These are phyloP conservation scores for Hortiboletus campestris DNA, from an alignment of 768 basidiomycete genomes.

Conservation along the genomic window DNA sequence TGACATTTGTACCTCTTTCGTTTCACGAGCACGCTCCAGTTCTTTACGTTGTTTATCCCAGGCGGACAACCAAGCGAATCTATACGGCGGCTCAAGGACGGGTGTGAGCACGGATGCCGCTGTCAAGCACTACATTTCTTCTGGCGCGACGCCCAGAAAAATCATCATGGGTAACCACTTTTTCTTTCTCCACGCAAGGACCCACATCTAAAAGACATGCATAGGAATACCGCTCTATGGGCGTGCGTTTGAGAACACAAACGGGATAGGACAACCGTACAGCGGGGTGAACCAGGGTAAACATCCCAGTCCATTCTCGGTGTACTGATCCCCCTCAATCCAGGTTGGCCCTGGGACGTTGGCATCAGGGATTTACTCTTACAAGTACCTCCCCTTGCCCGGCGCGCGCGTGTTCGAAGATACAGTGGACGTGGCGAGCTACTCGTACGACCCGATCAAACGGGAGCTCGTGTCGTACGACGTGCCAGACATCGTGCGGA, in stretches of 20 bases:
- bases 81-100: conserved; percentile 64
- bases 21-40: neutral
- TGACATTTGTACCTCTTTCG: conserved; percentile 48
- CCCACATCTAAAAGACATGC: neutral
- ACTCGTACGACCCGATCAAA: conserved; percentile 70
- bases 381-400: conserved; percentile 65
- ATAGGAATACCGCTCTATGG: conserved; percentile 77
- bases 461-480: conserved; percentile 76
- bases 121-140: conserved; percentile 54
- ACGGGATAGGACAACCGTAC: conserved; percentile 65
- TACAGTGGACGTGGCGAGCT: conserved; percentile 65
- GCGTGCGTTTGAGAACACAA: conserved; percentile 69
- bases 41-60: conserved; percentile 10
- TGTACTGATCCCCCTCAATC: conserved; percentile 2
- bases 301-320: neutral
- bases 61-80: conserved; percentile 60
- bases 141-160: conserved; percentile 64
- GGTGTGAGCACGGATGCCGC: conserved; percentile 68
- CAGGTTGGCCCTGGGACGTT: conserved; percentile 67
- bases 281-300: conserved; percentile 47
- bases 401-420: conserved; percentile 67
- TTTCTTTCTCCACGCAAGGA: neutral
- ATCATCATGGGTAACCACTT: conserved; percentile 55
- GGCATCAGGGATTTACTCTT: conserved; percentile 64
- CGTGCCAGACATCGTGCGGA: conserved; percentile 59